phyloP scores from a whole-genome alignment of 1,139 yeast genomes.

The Kluyveromyces sp. region DNA sequence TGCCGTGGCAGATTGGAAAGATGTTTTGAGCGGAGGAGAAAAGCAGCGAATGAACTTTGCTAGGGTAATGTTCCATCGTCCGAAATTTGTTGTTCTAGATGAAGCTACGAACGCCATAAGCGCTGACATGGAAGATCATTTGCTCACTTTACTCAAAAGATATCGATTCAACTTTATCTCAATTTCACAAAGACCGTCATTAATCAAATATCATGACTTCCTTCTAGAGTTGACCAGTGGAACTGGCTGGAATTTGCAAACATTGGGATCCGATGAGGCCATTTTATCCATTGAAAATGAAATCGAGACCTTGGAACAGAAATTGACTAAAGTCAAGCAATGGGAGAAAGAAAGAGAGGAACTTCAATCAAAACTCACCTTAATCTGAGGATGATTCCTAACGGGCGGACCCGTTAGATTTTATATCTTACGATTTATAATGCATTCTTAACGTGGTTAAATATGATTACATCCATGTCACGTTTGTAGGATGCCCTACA shows the following conservation, averaged over 20 bases:
- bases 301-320: slow-evolving; percentile 51
- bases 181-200: slow-evolving; percentile 76
- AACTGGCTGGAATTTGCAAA: slow-evolving; percentile 44
- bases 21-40: slow-evolving; percentile 90
- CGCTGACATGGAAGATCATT: slow-evolving; percentile 82
- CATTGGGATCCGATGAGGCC: slow-evolving; percentile 53
- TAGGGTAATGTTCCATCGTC: slow-evolving; percentile 71
- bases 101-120: slow-evolving; percentile 93
- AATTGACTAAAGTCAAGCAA: slow-evolving; percentile 44
- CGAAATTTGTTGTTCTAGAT: slow-evolving; percentile 78
- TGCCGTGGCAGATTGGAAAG: slow-evolving; percentile 72
- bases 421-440: not conserved
- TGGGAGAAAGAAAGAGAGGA: slow-evolving; percentile 47
- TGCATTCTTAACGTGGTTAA: no score
- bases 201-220: slow-evolving; percentile 77
- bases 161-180: slow-evolving; percentile 76
- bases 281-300: slow-evolving; percentile 59
- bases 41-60: slow-evolving; percentile 91
- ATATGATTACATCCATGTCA: no score
- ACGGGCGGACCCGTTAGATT: not conserved
- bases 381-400: slow-evolving; percentile 11
- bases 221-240: slow-evolving; percentile 51
- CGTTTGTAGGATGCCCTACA: no score
- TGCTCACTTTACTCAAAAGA: slow-evolving; percentile 68
- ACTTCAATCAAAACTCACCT: slow-evolving; percentile 21